These are phyloP conservation scores for Melanopsichium pennsylvanicum DNA, from an alignment of 1,284 basidiomycete genomes.

Conservation along the genomic window DNA sequence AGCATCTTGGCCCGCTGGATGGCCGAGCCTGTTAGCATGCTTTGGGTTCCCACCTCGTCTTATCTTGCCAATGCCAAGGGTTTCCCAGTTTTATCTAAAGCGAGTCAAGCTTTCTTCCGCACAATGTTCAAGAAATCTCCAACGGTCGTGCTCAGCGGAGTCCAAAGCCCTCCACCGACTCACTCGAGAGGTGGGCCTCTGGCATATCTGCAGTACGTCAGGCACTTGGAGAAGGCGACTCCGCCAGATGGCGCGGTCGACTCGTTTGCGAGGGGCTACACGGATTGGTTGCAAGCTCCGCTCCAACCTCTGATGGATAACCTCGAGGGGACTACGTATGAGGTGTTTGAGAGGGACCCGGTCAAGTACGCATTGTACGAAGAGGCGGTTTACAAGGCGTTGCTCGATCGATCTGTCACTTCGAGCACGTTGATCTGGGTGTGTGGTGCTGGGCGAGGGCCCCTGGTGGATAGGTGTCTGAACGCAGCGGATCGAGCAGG, in stretches of 20 bases:
- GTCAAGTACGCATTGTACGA: constrained; percentile 96
- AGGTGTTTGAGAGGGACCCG: constrained; percentile 96
- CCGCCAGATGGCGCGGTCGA: constrained; percentile 69
- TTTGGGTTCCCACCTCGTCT: constrained; percentile 85
- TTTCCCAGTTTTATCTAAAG: constrained; percentile 92
- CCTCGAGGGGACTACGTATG: constrained; percentile 90
- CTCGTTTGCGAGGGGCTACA: constrained; percentile 88
- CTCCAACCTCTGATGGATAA: constrained; percentile 97
- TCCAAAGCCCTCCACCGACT: constrained; percentile 46
- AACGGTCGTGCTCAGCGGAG: constrained; percentile 49
- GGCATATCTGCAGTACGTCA: constrained; percentile 85
- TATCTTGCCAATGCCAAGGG: constrained; percentile 97
- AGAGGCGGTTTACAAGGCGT: constrained; percentile 69
- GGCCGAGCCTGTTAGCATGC: constrained; percentile 85
- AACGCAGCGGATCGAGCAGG: constrained; percentile 78
- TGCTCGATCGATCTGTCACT: constrained; percentile 81
- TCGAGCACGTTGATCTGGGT: constrained; percentile 68
- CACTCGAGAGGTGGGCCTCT: constrained; percentile 77
- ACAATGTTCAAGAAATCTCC: constrained; percentile 48
- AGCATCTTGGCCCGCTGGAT: constrained; percentile 82
- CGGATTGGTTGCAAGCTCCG: constrained; percentile 94
- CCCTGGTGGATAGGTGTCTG: constrained; percentile 86
- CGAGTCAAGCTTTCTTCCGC: constrained; percentile 55
- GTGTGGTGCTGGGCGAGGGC: constrained; percentile 93
- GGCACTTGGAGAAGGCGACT: constrained; percentile 59